Evolutionary conservation across 306 rosid genomes (phyloP).

Genomic region (Sphenostylis stenocarpa): DNA sequence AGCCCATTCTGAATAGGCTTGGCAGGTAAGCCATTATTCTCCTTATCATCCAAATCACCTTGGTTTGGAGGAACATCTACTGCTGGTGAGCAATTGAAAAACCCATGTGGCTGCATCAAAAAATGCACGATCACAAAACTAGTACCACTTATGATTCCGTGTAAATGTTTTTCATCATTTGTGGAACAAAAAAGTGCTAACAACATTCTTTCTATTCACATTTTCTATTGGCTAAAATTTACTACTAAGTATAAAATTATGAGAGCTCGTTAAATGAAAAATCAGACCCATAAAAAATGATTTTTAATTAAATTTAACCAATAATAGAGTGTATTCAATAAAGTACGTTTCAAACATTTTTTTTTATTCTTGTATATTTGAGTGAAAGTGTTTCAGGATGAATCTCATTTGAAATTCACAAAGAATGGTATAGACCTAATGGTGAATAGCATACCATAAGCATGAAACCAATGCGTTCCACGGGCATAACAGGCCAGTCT

Average conservation of each 20-base stretch:
- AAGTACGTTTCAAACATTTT: neutral
- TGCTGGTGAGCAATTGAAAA: conserved; percentile 77
- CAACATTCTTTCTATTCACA: neutral
- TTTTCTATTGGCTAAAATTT: neutral
- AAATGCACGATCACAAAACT: neutral
- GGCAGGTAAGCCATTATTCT: conserved; percentile 48
- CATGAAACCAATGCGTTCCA: conserved; percentile 69
- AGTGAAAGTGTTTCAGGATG: neutral
- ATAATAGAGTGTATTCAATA: neutral
- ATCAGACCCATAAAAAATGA: neutral
- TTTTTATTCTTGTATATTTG: neutral
- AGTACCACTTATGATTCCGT: neutral
- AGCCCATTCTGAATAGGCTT: conserved; percentile 61
- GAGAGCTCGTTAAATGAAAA: neutral
- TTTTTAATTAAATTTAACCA: neutral
- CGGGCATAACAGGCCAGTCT: conserved; percentile 92
- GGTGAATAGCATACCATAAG: conserved; percentile 57
- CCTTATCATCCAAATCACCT: conserved; percentile 65
- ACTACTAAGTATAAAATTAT: no score
- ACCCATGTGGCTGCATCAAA: conserved; percentile 76
- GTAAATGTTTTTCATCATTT: neutral
- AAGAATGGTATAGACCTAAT: neutral
- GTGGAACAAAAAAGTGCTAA: neutral
- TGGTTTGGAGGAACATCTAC: conserved; percentile 70
- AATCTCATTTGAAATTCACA: neutral